Evolutionary conservation across 495 filamentous ascomycete species (phyloP).

Genomic region (Talaromyces thailandensis): DNA sequence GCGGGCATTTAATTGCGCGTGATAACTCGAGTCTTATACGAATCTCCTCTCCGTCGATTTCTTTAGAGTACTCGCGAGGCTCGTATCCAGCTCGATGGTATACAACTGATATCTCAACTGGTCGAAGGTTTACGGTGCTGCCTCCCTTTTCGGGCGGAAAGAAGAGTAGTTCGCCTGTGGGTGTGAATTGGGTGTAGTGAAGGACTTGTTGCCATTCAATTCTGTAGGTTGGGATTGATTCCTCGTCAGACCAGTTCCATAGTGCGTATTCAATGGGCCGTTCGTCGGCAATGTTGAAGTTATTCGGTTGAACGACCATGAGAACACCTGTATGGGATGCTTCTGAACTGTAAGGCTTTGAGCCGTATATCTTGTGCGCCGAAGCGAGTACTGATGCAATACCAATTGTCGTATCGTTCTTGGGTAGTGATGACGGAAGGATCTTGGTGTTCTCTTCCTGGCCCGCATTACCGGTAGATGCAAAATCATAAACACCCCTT

Average conservation of each 20-base stretch:
- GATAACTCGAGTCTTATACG: slow-evolving; percentile 67
- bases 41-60: slow-evolving; percentile 44
- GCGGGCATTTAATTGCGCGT: slow-evolving; percentile 75
- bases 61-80: slow-evolving; percentile 55
- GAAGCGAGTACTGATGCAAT: slow-evolving; percentile 54
- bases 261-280: slow-evolving; percentile 33
- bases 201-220: slow-evolving; percentile 38
- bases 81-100: slow-evolving; percentile 84
- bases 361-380: slow-evolving; percentile 59
- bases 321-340: slow-evolving; percentile 41
- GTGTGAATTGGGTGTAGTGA: slow-evolving; percentile 47
- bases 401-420: slow-evolving; percentile 49
- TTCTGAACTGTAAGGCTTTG: slow-evolving; percentile 16
- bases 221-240: background rate
- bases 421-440: slow-evolving; percentile 42
- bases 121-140: background rate
- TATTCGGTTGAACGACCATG: slow-evolving; percentile 69
- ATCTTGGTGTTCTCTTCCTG: slow-evolving; percentile 12
- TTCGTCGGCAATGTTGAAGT: slow-evolving; percentile 84
- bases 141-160: slow-evolving; percentile 8
- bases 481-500: slow-evolving; percentile 13
- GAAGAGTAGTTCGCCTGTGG: slow-evolving; percentile 60
- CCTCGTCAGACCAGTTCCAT: slow-evolving; percentile 34
- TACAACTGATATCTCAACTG: slow-evolving; percentile 64
- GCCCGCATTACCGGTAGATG: background rate